Conservation (phyloP, 257 asterid genomes). For the Asclepias syriaca region DNA sequence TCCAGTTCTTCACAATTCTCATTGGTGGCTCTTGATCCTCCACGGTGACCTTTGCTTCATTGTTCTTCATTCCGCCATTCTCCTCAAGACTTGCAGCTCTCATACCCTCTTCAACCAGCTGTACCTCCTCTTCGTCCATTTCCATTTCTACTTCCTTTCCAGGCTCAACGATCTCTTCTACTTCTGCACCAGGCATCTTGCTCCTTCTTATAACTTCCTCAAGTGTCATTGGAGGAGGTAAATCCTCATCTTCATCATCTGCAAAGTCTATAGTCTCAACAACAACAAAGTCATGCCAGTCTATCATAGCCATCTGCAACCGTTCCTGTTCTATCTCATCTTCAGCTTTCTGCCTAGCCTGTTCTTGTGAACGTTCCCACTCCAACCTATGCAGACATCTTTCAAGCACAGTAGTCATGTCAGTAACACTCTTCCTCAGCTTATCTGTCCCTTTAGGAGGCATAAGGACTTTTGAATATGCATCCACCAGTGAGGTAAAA, state of each 20-base stretch:
- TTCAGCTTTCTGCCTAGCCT: slow-evolving; percentile 93
- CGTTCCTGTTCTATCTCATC: slow-evolving; percentile 91
- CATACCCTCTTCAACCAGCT: slow-evolving; percentile 94
- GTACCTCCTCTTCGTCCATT: slow-evolving; percentile 97
- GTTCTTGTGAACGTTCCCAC: slow-evolving; percentile 94
- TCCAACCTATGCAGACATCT: slow-evolving; percentile 84
- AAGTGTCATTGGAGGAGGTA: slow-evolving; percentile 92
- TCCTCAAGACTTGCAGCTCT: slow-evolving; percentile 78
- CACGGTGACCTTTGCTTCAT: slow-evolving; percentile 34
- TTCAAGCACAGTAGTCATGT: slow-evolving; percentile 86
- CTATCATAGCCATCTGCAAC: slow-evolving; percentile 86
- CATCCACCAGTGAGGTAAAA: slow-evolving; percentile 93
- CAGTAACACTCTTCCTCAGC: slow-evolving; percentile 59
- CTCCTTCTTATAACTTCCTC: slow-evolving; percentile 97
- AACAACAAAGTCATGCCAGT: slow-evolving; percentile 97
- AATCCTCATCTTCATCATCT: slow-evolving; percentile 92
- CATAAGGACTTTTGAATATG: slow-evolving; percentile 89
- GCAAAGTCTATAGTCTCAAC: slow-evolving; percentile 91
- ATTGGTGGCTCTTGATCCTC: slow-evolving; percentile 82
- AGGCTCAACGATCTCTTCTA: slow-evolving; percentile 73
- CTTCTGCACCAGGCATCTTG: slow-evolving; percentile 66
- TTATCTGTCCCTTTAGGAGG: slow-evolving; percentile 82
- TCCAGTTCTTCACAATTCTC: slow-evolving; percentile 92
- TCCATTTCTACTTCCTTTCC: slow-evolving; percentile 96
- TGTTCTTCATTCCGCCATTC: slow-evolving; percentile 39